phyloP scores from a whole-genome alignment of 2,329 filamentous ascomycete genomes.

The Microascus cirrosus region DNA sequence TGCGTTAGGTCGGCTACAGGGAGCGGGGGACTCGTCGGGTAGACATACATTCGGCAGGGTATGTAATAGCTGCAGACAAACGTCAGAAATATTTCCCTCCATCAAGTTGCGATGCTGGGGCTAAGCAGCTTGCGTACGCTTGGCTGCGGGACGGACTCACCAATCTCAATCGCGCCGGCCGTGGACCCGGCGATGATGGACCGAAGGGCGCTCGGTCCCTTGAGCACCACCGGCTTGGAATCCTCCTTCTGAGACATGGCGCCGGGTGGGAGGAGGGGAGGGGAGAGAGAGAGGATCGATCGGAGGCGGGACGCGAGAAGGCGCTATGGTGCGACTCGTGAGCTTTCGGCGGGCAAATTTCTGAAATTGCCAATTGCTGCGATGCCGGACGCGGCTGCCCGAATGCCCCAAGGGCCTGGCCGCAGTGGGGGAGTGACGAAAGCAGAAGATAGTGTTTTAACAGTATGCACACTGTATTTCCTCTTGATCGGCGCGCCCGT shows the following conservation, averaged over 20 bases:
- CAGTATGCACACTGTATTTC: too few species aligned
- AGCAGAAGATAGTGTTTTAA: background rate
- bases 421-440: background rate
- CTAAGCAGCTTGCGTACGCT: background rate
- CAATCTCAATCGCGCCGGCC: constrained; percentile 92
- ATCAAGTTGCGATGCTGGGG: background rate
- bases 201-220: constrained; percentile 65
- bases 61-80: constrained; percentile 57
- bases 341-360: background rate
- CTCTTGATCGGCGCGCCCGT: too few species aligned
- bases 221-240: constrained; percentile 21
- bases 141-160: constrained; percentile 31
- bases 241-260: constrained; percentile 8
- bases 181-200: constrained; percentile 86
- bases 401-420: background rate
- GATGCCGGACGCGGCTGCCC: background rate
- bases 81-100: background rate
- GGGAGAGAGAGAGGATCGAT: background rate
- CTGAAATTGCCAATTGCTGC: background rate
- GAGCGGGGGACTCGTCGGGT: constrained; percentile 3
- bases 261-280: background rate
- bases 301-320: background rate
- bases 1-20: constrained; percentile 4
- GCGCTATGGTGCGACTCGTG: background rate
- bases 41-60: constrained; percentile 76